Percentiles rank a stretch among this genome's conserved stretches.
These are phyloP conservation scores for Agrostemma githago DNA, from an alignment of 148 eudicot species.

Conservation along the genomic window DNA sequence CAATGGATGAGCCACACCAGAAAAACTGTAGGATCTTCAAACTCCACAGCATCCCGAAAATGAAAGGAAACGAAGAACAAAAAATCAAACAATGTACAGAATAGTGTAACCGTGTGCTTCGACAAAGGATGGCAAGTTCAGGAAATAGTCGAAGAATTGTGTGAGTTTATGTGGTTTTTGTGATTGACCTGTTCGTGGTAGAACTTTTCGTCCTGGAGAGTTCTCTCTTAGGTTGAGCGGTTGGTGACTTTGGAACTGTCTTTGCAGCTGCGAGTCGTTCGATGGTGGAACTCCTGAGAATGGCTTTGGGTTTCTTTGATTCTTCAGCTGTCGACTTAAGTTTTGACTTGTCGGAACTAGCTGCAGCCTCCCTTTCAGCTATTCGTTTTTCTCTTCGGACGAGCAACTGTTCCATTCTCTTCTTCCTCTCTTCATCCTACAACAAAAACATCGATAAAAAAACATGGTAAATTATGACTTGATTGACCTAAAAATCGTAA, in stretches of 20 bases:
- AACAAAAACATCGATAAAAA: background rate
- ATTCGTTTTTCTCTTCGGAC: conserved; percentile 63
- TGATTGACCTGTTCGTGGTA: background rate
- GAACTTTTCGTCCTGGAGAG: conserved; percentile 30
- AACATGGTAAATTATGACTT: background rate
- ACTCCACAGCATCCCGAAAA: background rate
- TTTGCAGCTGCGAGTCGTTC: conserved; percentile 68
- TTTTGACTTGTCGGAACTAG: conserved; percentile 35
- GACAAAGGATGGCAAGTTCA: background rate
- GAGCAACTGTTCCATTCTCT: conserved; percentile 57
- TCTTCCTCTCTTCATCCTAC: conserved; percentile 72
- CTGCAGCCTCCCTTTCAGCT: conserved; percentile 58
- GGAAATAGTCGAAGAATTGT: background rate
- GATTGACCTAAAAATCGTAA: background rate
- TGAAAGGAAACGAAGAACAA: background rate
- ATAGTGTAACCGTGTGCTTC: background rate
- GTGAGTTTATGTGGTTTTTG: background rate
- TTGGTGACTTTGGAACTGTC: conserved; percentile 34
- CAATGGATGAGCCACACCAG: background rate
- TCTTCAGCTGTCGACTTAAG: conserved; percentile 30
- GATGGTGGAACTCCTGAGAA: conserved; percentile 68
- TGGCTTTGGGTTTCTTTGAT: conserved; percentile 35
- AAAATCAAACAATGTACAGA: conserved; percentile 9
- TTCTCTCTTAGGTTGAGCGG: conserved; percentile 37
- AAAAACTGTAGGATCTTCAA: conserved; percentile 13